Conservation (phyloP, 768 basidiomycete species). For the Boletus vinaceobasis region DNA sequence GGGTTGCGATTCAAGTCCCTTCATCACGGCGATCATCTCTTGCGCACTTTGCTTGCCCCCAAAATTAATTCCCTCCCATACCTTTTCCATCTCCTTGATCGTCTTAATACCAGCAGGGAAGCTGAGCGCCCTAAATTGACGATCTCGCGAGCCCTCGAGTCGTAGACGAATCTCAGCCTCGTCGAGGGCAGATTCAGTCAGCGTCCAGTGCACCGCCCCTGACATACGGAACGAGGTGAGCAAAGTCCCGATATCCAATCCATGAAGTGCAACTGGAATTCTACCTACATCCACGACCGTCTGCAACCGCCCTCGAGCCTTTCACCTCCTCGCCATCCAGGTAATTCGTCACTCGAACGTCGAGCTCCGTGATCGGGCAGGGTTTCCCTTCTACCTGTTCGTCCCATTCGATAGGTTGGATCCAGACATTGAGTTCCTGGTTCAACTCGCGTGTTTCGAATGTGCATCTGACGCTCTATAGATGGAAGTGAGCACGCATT, state of each 20-base stretch:
- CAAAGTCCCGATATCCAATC: not conserved
- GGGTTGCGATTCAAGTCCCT: not conserved
- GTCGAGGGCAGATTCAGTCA: constrained; percentile 39
- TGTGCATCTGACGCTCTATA: constrained; percentile 54
- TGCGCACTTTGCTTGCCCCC: constrained; percentile 10
- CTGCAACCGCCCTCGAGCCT: constrained; percentile 37
- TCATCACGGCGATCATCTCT: constrained; percentile 2
- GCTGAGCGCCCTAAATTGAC: constrained; percentile 45
- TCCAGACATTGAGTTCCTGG: constrained; percentile 56
- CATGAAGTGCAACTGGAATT: not conserved
- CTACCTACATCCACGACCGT: constrained; percentile 18
- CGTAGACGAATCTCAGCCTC: constrained; percentile 35
- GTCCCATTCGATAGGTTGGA: constrained; percentile 56
- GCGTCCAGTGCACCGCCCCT: constrained; percentile 66
- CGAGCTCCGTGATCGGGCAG: constrained; percentile 55
- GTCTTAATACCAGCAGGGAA: constrained; percentile 48
- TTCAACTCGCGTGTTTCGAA: constrained; percentile 53
- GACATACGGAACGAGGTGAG: constrained; percentile 1
- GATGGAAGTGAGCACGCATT: not conserved
- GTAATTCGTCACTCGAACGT: constrained; percentile 46
- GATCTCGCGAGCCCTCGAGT: constrained; percentile 33
- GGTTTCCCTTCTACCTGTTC: constrained; percentile 32
- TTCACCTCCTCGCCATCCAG: constrained; percentile 36
- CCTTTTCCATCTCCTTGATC: constrained; percentile 26
- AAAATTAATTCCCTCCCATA: constrained; percentile 33